Evolutionary conservation across 2,329 filamentous ascomycete species (phyloP).

Genomic region (Ceratocystis papillata): DNA sequence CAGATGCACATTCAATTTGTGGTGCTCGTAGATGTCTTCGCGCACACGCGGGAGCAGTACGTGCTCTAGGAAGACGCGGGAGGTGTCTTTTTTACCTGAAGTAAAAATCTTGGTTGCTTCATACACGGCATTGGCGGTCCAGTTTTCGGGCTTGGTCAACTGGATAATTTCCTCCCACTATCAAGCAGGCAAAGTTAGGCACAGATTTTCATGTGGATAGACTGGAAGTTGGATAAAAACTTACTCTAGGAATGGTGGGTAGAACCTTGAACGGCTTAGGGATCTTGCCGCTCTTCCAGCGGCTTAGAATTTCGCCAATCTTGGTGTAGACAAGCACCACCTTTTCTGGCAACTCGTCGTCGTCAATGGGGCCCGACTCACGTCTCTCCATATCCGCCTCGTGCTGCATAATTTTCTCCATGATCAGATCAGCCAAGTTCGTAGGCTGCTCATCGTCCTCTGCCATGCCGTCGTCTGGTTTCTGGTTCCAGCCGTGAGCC

Average conservation of each 20-base stretch:
- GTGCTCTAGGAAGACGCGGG: slow-evolving; percentile 75
- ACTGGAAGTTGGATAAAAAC: background rate
- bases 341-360: slow-evolving; percentile 77
- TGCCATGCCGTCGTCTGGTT: slow-evolving; percentile 35
- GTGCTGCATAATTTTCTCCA: slow-evolving; percentile 86
- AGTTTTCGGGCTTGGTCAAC: slow-evolving; percentile 66
- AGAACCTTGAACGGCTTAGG: slow-evolving; percentile 97
- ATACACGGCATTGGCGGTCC: slow-evolving; percentile 68
- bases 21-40: slow-evolving; percentile 85
- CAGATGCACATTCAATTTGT: slow-evolving; percentile 89
- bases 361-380: slow-evolving; percentile 50
- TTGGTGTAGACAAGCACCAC: slow-evolving; percentile 91
- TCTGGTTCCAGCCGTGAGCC: slow-evolving; percentile 49
- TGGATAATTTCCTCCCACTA: slow-evolving; percentile 80
- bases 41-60: slow-evolving; percentile 84
- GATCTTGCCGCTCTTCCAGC: slow-evolving; percentile 40
- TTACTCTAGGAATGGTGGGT: slow-evolving; percentile 59
- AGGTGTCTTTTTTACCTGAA: slow-evolving; percentile 66
- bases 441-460: slow-evolving; percentile 46
- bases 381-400: slow-evolving; percentile 54
- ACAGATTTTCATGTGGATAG: too few relatives aligned
- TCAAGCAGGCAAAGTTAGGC: background rate
- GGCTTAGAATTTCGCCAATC: slow-evolving; percentile 29
- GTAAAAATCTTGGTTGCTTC: slow-evolving; percentile 89
- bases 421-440: slow-evolving; percentile 84